phyloP scores from a whole-genome alignment of 257 asterid species.

The Apocynum venetum region DNA sequence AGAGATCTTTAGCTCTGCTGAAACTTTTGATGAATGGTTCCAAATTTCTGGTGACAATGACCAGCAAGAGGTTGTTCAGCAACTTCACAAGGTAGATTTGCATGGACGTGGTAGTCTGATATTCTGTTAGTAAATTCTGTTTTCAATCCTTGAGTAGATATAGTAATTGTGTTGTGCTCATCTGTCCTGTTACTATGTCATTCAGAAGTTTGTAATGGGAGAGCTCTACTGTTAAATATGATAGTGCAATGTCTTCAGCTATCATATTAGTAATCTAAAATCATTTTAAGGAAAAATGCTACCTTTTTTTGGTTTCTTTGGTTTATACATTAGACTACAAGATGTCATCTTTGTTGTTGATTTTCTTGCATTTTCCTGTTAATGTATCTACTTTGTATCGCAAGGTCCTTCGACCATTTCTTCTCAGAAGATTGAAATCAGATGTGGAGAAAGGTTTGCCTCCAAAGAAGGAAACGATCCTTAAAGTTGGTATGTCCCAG shows the following conservation, averaged over 20 bases:
- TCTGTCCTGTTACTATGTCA: background rate
- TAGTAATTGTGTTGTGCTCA: background rate
- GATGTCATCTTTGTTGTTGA: background rate
- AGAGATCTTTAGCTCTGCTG: constrained; percentile 98
- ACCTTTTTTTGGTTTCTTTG: background rate
- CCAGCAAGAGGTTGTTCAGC: constrained; percentile 99
- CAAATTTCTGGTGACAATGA: constrained; percentile 98
- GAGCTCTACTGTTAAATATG: background rate
- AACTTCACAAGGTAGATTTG: constrained; percentile 87
- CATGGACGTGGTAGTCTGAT: background rate
- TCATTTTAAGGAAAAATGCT: background rate
- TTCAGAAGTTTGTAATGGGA: no score
- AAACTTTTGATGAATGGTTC: constrained; percentile 99
- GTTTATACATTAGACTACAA: background rate
- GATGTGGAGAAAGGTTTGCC: constrained; percentile 99
- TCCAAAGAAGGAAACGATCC: constrained; percentile 98
- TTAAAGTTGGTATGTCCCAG: constrained; percentile 99
- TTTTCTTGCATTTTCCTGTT: background rate
- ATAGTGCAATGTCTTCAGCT: background rate
- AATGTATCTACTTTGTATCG: constrained; percentile 1
- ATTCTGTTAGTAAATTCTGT: background rate
- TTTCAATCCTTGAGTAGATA: background rate
- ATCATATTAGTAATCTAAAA: background rate
- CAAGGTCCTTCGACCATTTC: constrained; percentile 97
- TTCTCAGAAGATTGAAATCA: constrained; percentile 92